Base-by-base conservation (phyloP, 129 eudicot genomes). In the Helianthus tuberosus region DNA sequence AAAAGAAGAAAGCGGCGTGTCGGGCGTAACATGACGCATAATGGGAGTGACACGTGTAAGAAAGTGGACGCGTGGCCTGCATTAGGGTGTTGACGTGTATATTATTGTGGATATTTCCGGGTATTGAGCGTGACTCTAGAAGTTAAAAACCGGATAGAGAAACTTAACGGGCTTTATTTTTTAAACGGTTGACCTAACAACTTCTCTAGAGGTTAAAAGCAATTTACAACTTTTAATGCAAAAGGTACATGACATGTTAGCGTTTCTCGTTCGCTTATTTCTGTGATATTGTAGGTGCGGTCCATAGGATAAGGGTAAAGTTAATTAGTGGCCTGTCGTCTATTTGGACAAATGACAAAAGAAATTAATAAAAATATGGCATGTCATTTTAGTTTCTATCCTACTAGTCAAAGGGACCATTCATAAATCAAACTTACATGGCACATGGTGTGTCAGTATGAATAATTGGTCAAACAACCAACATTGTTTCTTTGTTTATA, bases 401-500 rank as follows among this genome's bases (percentile, higher is more conserved):
- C 23, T 20, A 20, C 23, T 20, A 20, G 83, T 72, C 74, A 79
- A 64, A 52, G 78, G 77, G 78, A 51, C 74, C 83, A 72, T 65
- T 64, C 20, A 43, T 46, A 53, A 39, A 78, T 43, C 51, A 75
- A n/a, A 17, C 74, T 73, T 32, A 46, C 66, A 11, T 44, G 35
- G 68, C 78, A 79, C 74, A 79, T 72, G 78, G 73, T 72, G 77
- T 78, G 82, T 64, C 51, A 27, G 32, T 27, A 27, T 27, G 47
- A 64, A 71, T 71, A 67, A 52, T 71, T 71, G 77, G 82, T 78
- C 77, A 78, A 71, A 71, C 60, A 47, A 64, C 67, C 73, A 27
- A 64, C 64, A 63, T 64, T 46, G 65, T 11, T 63, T 71, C 39
- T 14, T 53, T 55, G 32, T 66, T 75, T 53, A 41, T 41, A 41